These are phyloP conservation scores for Kwoniella dejecticola DNA, from an alignment of 768 basidiomycete genomes.

Conservation along the genomic window DNA sequence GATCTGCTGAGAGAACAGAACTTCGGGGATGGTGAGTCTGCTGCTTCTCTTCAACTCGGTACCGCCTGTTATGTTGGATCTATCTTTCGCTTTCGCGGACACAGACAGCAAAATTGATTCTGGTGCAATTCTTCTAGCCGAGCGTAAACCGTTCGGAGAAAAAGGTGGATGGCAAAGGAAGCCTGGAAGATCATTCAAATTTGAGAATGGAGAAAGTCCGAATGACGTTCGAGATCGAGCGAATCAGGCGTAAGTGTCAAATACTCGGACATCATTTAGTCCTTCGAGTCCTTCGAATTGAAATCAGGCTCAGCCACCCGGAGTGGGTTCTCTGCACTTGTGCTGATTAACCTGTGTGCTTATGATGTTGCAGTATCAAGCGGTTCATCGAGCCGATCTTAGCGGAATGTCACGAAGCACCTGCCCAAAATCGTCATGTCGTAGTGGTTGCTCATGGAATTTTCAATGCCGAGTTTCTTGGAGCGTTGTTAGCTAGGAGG, in stretches of 20 bases:
- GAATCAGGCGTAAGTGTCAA: constrained; percentile 50
- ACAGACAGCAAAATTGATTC: no score
- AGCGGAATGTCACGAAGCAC: constrained; percentile 33
- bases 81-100: no score
- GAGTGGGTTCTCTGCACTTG: no score
- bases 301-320: background rate
- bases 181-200: constrained; percentile 52
- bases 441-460: constrained; percentile 59
- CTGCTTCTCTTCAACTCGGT: no score
- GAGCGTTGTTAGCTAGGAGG: constrained; percentile 51
- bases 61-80: no score
- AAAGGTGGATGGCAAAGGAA: constrained; percentile 35
- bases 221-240: constrained; percentile 57
- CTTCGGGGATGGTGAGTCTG: constrained; percentile 57
- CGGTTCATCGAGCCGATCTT: constrained; percentile 56
- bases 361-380: no score
- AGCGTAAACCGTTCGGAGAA: constrained; percentile 39
- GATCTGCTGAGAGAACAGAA: constrained; percentile 57
- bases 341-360: no score
- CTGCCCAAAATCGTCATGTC: constrained; percentile 42
- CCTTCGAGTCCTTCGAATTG: background rate
- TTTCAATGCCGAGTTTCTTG: constrained; percentile 57
- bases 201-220: constrained; percentile 56
- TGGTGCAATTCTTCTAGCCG: constrained; percentile 21
- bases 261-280: background rate